A percentile compares a stretch with the other conserved stretches of the same genome.
Conservation (phyloP, 1,284 basidiomycete genomes). For the Gastroboletus turbinatus region DNA sequence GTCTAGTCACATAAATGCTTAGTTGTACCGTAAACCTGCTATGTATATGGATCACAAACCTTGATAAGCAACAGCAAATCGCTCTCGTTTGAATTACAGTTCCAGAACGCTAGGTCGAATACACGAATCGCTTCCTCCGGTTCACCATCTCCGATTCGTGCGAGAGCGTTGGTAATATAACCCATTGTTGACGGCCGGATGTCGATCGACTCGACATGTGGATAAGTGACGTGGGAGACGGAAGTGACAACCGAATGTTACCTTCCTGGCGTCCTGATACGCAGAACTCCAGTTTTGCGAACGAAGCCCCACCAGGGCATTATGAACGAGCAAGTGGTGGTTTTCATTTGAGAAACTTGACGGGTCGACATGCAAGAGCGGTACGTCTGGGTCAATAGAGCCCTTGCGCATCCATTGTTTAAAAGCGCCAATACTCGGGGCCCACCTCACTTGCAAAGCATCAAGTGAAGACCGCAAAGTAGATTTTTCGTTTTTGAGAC, state of each 20-base stretch:
- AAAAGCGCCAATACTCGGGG: background rate
- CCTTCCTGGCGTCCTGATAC: background rate
- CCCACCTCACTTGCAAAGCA: background rate
- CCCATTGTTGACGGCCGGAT: conserved; percentile 3
- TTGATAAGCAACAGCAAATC: conserved; percentile 7
- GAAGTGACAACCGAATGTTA: background rate
- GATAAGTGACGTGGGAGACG: background rate
- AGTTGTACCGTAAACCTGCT: background rate
- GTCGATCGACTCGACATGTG: background rate
- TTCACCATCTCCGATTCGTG: background rate
- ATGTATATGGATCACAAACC: background rate
- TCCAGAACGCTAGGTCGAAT: conserved; percentile 1
- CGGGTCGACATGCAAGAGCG: background rate
- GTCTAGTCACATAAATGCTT: background rate
- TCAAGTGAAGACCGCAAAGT: background rate
- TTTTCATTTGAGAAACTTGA: background rate
- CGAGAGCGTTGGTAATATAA: conserved; percentile 2
- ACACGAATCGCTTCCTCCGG: background rate
- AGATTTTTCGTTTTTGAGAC: too few relatives aligned
- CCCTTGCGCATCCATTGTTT: background rate
- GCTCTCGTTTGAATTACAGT: background rate
- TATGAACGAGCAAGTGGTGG: background rate
- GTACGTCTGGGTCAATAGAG: background rate
- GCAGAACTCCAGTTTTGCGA: background rate
- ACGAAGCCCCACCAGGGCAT: background rate